Evolutionary conservation across 176 grass and related monocot genomes (phyloP), one percentile per base, ranked within the genome.

Genomic region (Carex scoparia): DNA sequence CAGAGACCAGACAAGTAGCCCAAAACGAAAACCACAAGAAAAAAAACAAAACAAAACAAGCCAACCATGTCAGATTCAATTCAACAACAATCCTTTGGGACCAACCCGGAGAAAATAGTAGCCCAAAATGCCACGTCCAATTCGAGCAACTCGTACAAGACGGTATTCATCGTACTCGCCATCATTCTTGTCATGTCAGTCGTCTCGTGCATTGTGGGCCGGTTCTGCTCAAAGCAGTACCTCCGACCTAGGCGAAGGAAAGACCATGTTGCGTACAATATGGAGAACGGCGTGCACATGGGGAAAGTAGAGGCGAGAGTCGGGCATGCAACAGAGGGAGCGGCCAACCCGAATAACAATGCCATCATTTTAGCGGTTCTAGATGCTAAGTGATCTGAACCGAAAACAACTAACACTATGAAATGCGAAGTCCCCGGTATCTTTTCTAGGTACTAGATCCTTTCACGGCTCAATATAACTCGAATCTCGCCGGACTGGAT

Each of bases 81-180:
- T 15, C 18, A 44, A 67, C 80, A 30, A 66, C 69, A 13, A 33
- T 61, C 80, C 19, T 12, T 53, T 83, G 23, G 33, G 65, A 83
- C 42, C n/a, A 18, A 56, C 61, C 15, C 61, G 0, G 62, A 53
- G 11, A 83, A 69, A 68, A 83, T 83, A 48, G 63, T 83, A 37
- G 81, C 81, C 19, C n/a, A 18, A 65, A 83, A 83, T 4, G 65
- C 42, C 46, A 46, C 11, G 0, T 65, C 15, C 1, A 14, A 37
- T 61, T 80, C 51, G 8, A 87, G 56, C 9, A 72, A 89, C 38
- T 88, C 94, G 51, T 91, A 86, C 87, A 92, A 83, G 69, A 69
- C 90, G 35, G 88, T 97, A 82, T 85, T 94, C 70, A 82, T 97
- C 58, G 90, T 91, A 60, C 84, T 97, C 15, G 92, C 88, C 11